Evolutionary conservation across 2,329 filamentous ascomycete species (phyloP), one percentile per base, ranked within the genome.

Genomic region (Stagonosporopsis rhizophila): DNA sequence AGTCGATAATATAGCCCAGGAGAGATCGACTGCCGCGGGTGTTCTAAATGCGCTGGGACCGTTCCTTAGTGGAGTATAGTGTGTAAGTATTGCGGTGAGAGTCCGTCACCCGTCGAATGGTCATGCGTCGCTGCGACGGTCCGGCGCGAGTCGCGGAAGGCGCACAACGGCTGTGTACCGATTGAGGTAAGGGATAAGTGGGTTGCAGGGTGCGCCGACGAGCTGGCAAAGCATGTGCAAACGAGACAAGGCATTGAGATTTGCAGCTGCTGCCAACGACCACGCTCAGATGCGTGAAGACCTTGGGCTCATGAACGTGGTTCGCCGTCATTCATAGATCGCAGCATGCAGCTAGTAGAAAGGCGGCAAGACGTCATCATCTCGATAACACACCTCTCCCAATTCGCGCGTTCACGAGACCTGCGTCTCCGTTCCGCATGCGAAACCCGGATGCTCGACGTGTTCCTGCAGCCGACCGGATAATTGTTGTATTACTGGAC

Each of bases 61-160:
- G 37, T 37, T 35, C 4, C 46, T 39, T 44, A 52, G 40, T 46
- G 45, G 15, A 52, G 49, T 55, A 56, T 52, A 44, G 49, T 58
- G n/a, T 45, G 51, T 58, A 61, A 50, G 59, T 22, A 41, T 34
- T 56, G 42, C 54, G 60, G 42, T 56, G 57, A 58, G 54, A 50
- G 44, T 40, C 30, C 41, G 54, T 58, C 56, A 54, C 62, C 44
- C 57, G 44, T 56, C 56, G 44, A 41, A 42, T 47, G 62, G 62
- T 67, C 66, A 68, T 61, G 66, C 56, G 63, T 51, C 19, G 48
- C 34, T 46, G 41, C 49, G 41, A 46, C 39, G 49, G 49, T 49
- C 20, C 37, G 61, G 58, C 47, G 58, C 59, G 58, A 61, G 59
- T 59, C 59, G 64, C 62, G 64, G 65, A 57, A 66, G 60, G 44